These are phyloP conservation scores for Tylopilus vinaceipallidus DNA, from an alignment of 768 basidiomycete species.

Conservation along the genomic window DNA sequence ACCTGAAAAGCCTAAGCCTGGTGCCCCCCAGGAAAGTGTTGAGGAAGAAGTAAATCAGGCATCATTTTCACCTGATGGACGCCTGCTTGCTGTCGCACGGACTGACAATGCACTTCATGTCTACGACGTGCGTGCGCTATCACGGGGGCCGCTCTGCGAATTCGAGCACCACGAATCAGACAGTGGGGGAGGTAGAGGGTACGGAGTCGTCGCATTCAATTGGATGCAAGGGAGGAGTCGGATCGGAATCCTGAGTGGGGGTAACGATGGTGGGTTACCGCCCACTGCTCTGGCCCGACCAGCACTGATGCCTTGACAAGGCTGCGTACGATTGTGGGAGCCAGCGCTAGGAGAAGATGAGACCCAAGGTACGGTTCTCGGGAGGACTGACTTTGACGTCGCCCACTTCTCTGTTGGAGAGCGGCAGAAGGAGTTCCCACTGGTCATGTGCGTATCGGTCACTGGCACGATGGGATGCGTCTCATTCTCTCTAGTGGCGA, in stretches of 20 bases:
- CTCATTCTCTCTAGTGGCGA: constrained; percentile 41
- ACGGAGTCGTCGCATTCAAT: constrained; percentile 49
- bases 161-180: constrained; percentile 47
- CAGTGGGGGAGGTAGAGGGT: constrained; percentile 30
- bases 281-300: neutral
- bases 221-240: constrained; percentile 49
- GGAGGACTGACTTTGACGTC: constrained; percentile 54
- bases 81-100: constrained; percentile 58
- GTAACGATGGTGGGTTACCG: constrained; percentile 54
- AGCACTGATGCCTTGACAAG: constrained; percentile 33
- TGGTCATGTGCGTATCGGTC: constrained; percentile 55
- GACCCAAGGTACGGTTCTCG: constrained; percentile 48
- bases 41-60: constrained; percentile 46
- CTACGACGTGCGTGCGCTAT: constrained; percentile 59
- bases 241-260: constrained; percentile 57
- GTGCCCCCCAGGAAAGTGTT: neutral
- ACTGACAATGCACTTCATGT: constrained; percentile 58
- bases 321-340: constrained; percentile 73
- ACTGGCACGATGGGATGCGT: constrained; percentile 18
- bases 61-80: constrained; percentile 57
- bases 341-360: constrained; percentile 40
- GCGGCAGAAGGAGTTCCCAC: constrained; percentile 46
- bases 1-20: neutral
- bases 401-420: constrained; percentile 61
- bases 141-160: constrained; percentile 43